These are phyloP conservation scores for Malassezia slooffiae DNA, from an alignment of 1,284 basidiomycete genomes.

Conservation along the genomic window DNA sequence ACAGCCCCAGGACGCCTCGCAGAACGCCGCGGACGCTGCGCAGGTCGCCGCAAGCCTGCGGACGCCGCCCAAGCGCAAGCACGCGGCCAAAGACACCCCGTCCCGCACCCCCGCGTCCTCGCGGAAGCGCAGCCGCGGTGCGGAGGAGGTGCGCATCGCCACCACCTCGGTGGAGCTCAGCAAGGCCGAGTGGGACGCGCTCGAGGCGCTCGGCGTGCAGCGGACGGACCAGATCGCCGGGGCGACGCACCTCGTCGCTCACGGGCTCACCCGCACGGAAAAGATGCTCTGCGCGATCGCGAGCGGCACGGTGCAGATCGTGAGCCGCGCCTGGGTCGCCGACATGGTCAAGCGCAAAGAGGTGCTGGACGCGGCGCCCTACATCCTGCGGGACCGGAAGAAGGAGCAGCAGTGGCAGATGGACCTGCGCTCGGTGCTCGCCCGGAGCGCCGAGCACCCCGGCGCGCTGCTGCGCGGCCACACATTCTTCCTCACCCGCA, in stretches of 20 bases:
- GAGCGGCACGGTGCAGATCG: slow-evolving; percentile 14
- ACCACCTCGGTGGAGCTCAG: slow-evolving; percentile 16
- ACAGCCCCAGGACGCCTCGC: too few species aligned
- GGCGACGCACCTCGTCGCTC: slow-evolving; percentile 16
- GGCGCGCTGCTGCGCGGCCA: slow-evolving; percentile 13
- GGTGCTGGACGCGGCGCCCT: slow-evolving; percentile 8
- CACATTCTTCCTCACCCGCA: slow-evolving; percentile 10
- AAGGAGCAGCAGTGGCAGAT: slow-evolving; percentile 14
- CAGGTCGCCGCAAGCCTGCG: too few species aligned
- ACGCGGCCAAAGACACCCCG: too few species aligned
- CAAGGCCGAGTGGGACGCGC: slow-evolving; percentile 2
- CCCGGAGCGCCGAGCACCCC: slow-evolving; percentile 2
- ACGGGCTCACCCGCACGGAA: slow-evolving; percentile 16
- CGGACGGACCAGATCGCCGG: slow-evolving; percentile 13
- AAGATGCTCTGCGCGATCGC: slow-evolving; percentile 23
- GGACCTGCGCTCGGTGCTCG: slow-evolving; percentile 5
- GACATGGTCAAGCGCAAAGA: slow-evolving; percentile 7
- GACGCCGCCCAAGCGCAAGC: background rate
- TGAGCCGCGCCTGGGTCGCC: slow-evolving; percentile 13
- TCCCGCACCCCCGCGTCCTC: background rate
- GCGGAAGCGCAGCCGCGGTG: slow-evolving; percentile 3
- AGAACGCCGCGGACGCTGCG: too few species aligned
- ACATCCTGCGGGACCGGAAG: slow-evolving; percentile 11
- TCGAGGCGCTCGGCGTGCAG: slow-evolving; percentile 5
- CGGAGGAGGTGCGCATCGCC: background rate